Percentiles rank a stretch among this genome's conserved stretches.
phyloP scores from a whole-genome alignment of 495 filamentous ascomycete species.

The Tuber indicum region DNA sequence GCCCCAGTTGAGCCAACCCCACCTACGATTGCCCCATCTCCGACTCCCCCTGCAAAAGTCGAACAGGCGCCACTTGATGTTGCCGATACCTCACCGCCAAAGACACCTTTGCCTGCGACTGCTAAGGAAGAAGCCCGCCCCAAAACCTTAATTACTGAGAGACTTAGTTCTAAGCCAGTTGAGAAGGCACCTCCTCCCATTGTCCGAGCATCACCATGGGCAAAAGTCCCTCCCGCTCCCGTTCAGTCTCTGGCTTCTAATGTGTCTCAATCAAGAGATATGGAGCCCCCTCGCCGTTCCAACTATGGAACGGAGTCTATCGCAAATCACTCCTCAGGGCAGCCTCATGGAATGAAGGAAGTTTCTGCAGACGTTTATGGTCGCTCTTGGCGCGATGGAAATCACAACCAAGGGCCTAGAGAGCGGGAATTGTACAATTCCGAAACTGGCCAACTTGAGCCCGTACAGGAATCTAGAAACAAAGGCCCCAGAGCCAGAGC shows the following conservation, averaged over 20 bases:
- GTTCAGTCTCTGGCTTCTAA: background rate
- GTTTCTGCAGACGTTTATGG: constrained; percentile 94
- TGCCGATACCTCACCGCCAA: constrained; percentile 36
- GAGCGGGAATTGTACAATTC: constrained; percentile 86
- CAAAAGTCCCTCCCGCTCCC: constrained; percentile 29
- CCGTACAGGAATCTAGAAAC: constrained; percentile 63
- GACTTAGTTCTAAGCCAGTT: constrained; percentile 25
- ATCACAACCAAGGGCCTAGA: constrained; percentile 47
- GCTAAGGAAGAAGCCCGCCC: constrained; percentile 29
- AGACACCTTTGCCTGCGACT: constrained; percentile 18
- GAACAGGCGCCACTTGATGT: constrained; percentile 22
- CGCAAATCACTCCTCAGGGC: constrained; percentile 47
- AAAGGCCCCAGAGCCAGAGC: constrained; percentile 58
- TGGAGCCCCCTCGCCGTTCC: constrained; percentile 22
- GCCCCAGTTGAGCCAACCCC: constrained; percentile 45
- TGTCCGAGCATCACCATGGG: constrained; percentile 36
- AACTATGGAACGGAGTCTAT: constrained; percentile 37
- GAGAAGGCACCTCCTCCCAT: constrained; percentile 18
- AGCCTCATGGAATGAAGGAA: constrained; percentile 58
- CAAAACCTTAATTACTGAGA: constrained; percentile 39
- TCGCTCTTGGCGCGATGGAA: constrained; percentile 69
- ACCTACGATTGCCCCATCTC: constrained; percentile 33
- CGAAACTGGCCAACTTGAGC: constrained; percentile 87
- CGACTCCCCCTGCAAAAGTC: constrained; percentile 13
- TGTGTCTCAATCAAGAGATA: constrained; percentile 5